phyloP scores from a whole-genome alignment of 2,329 filamentous ascomycete species.

The Penicillium sp. region DNA sequence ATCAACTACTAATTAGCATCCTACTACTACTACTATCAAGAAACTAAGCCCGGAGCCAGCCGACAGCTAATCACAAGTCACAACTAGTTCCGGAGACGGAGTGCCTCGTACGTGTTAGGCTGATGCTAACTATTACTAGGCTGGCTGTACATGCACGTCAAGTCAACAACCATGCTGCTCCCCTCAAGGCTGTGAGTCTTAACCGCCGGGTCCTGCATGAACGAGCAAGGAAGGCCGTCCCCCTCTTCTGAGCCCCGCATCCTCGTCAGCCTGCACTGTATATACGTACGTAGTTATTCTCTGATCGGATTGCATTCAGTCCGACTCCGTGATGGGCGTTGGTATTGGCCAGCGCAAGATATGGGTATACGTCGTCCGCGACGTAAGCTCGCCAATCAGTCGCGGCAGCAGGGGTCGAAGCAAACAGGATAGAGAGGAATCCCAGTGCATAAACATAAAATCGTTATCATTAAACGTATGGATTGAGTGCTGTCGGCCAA shows the following conservation, averaged over 20 bases:
- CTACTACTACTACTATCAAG: neutral
- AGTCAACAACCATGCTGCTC: slow-evolving; percentile 7
- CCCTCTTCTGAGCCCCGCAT: neutral
- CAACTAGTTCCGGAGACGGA: neutral
- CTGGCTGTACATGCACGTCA: slow-evolving; percentile 9
- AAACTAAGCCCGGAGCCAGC: slow-evolving; percentile 1
- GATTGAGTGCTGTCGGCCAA: neutral
- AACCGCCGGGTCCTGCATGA: slow-evolving; percentile 11
- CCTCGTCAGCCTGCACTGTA: too few species aligned
- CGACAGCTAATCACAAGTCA: neutral
- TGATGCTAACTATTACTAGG: neutral
- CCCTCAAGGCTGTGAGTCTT: neutral
- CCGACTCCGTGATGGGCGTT: too few species aligned
- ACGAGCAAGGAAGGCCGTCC: neutral
- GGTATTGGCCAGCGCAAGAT: too few species aligned
- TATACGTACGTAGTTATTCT: too few species aligned
- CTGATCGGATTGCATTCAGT: too few species aligned
- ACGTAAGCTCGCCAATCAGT: too few species aligned
- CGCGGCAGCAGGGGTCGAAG: too few species aligned
- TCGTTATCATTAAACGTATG: too few species aligned
- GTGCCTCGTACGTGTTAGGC: neutral
- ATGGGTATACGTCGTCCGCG: too few species aligned
- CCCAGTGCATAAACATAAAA: too few species aligned
- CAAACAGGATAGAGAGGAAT: too few species aligned
- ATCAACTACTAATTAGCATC: neutral